Base-by-base conservation (phyloP, 805 yeast genomes). In the Myxozyma geophila region DNA sequence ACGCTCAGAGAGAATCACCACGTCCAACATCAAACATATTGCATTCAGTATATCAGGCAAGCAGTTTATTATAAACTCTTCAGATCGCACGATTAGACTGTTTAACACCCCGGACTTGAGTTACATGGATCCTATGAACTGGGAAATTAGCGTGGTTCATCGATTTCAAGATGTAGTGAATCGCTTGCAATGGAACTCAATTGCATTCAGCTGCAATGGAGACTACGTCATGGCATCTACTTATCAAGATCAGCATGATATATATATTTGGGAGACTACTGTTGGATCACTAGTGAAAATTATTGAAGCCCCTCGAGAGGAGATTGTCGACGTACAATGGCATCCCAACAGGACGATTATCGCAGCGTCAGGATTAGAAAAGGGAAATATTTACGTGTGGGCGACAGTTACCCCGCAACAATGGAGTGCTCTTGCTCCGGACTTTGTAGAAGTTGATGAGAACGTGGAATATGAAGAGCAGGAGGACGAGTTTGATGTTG, bases 351-450 rank as follows among this genome's bases (percentile, higher is more conserved):
- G 84, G 59, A 90, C 96, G 74, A 78, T 83, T 65, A 85, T 93
- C 40, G 88, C 88, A 9, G 88, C 96, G 17, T 89, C 90, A 36
- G 97, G 98, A 0, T 77, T 90, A 59, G 98, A 92, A 72, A 68
- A 89, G 39, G 98, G 98, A 0, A 80, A 85, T 44, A 82, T 92
- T 1, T 92, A 89, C 72, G 73, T 89, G 47, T 93, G 98, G 97
- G 83, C 88, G 55, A 82, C 90, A 9, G 83, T 83, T 46, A 84
- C 89, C 21, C 96, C 96, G 0, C 97, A 92, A 71, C 89, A 90
- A 76, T 92, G 98, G 98, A 88, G 96, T 75, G 96, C 98, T 0
- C 79, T 92, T 70, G 98, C 98, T 0, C 98, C 98, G 0, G 98
- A 93, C 74, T 92, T 93, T 74, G 96, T 89, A 54, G 98, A 92